Percentiles rank a stretch among this genome's conserved stretches.
Conservation (phyloP, 2,329 filamentous ascomycete genomes). For the Hymenoscyphus salicellus region DNA sequence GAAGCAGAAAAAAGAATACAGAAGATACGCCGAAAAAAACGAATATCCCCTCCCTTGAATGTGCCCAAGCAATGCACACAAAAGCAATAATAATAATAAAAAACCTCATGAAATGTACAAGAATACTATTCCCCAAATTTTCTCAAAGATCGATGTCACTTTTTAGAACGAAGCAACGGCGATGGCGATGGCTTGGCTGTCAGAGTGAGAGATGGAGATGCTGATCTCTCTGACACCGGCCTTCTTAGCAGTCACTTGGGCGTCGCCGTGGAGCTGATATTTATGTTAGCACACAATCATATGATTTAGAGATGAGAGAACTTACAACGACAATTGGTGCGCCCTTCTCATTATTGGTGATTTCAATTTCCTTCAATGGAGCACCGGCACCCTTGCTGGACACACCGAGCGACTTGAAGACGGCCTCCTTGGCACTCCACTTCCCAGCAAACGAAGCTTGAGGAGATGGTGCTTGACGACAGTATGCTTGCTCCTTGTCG, state of each 20-base stretch:
- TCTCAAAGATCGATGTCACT: background rate
- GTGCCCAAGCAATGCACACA: background rate
- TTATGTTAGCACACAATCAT: constrained; percentile 14
- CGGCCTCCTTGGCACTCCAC: constrained; percentile 97
- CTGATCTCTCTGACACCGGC: constrained; percentile 84
- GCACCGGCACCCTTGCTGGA: constrained; percentile 84
- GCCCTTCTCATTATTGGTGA: constrained; percentile 74
- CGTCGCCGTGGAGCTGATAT: constrained; percentile 76
- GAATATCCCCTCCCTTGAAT: background rate
- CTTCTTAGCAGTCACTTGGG: constrained; percentile 76
- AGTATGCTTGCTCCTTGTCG: constrained; percentile 77
- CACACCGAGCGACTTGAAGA: constrained; percentile 95
- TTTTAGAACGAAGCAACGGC: constrained; percentile 75
- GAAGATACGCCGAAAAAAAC: background rate
- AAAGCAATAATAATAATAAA: background rate
- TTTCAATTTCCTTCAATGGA: constrained; percentile 91
- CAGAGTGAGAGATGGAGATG: constrained; percentile 94
- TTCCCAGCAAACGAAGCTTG: constrained; percentile 90
- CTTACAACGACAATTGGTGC: constrained; percentile 83
- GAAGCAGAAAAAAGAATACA: background rate
- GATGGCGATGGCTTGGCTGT: constrained; percentile 90
- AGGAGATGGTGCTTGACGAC: constrained; percentile 71
- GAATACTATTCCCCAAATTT: constrained; percentile 4
- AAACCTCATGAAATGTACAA: constrained; percentile 11
- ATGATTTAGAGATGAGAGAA: constrained; percentile 20